A percentile compares a stretch with the other conserved stretches of the same genome.
phyloP scores from a whole-genome alignment of 371 early-diverging fungal genomes.

The Phascolomyces articulosus region DNA sequence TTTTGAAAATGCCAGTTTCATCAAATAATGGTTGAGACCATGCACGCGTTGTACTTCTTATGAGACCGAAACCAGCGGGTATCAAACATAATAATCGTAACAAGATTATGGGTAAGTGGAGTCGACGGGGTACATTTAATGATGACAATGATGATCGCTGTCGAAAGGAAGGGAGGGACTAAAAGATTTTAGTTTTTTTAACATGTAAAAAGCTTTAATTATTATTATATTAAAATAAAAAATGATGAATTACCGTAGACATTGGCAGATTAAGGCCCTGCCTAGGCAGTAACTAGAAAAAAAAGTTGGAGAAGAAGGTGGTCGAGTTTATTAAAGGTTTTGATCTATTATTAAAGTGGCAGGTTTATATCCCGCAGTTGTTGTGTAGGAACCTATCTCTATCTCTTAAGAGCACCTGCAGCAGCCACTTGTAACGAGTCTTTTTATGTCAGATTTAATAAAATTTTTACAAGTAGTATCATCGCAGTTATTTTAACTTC shows the following conservation, averaged over 20 bases:
- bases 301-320: too few relatives aligned
- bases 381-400: too few relatives aligned
- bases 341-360: too few relatives aligned
- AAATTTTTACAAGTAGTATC: too few relatives aligned
- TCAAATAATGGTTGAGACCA: conserved; percentile 37
- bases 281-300: not conserved
- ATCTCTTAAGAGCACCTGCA: too few relatives aligned
- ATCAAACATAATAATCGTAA: conserved; percentile 43
- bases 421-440: too few relatives aligned
- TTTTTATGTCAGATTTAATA: too few relatives aligned
- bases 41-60: conserved; percentile 44
- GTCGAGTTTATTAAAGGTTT: too few relatives aligned
- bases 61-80: conserved; percentile 55
- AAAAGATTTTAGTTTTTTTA: not conserved
- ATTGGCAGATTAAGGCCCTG: conserved; percentile 10
- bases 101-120: conserved; percentile 42
- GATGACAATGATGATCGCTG: conserved; percentile 39
- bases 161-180: conserved; percentile 30
- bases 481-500: too few relatives aligned
- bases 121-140: conserved; percentile 45
- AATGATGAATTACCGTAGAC: conserved; percentile 10
- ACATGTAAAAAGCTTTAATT: not conserved
- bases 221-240: not conserved
- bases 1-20: conserved; percentile 48
- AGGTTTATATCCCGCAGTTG: too few relatives aligned